Percentiles rank a stretch among this genome's conserved stretches.
phyloP scores from a whole-genome alignment of 116 monocot species.

The Posidonia oceanica region DNA sequence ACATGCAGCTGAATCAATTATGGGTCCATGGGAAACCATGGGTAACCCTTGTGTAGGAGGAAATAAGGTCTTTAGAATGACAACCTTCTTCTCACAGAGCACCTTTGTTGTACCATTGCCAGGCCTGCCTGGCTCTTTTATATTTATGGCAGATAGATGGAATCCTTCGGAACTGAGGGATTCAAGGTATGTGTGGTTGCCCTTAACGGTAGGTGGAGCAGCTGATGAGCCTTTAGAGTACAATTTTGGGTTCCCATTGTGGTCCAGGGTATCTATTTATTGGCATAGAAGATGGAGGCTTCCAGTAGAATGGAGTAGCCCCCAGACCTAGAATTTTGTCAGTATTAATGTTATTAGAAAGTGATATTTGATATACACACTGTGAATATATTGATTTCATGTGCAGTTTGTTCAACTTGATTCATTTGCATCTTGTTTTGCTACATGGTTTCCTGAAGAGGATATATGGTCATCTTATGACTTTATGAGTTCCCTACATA shows the following conservation, averaged over 20 bases:
- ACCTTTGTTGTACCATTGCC: constrained; percentile 64
- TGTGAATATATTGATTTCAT: too few relatives aligned
- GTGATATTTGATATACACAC: too few relatives aligned
- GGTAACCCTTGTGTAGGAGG: constrained; percentile 90
- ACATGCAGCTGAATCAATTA: constrained; percentile 68
- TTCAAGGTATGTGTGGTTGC: constrained; percentile 87
- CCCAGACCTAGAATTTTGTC: background rate
- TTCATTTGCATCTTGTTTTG: too few relatives aligned
- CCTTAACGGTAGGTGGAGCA: constrained; percentile 59
- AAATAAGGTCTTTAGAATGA: constrained; percentile 53
- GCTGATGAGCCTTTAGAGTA: constrained; percentile 75
- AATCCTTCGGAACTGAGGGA: constrained; percentile 70
- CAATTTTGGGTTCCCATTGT: constrained; percentile 73
- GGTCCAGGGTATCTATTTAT: constrained; percentile 67
- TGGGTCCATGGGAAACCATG: constrained; percentile 94
- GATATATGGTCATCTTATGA: too few relatives aligned
- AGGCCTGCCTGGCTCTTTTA: constrained; percentile 53
- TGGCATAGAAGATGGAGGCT: constrained; percentile 81
- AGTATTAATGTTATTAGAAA: background rate
- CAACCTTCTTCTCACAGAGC: constrained; percentile 85
- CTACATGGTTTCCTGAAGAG: too few relatives aligned
- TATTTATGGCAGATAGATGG: constrained; percentile 95
- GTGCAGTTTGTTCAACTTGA: too few relatives aligned
- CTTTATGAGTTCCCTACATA: too few relatives aligned
- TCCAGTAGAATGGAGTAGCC: constrained; percentile 47